A percentile compares a stretch with the other conserved stretches of the same genome.
phyloP scores from a whole-genome alignment of 2,329 filamentous ascomycete species.

The Trichophyton equinum region DNA sequence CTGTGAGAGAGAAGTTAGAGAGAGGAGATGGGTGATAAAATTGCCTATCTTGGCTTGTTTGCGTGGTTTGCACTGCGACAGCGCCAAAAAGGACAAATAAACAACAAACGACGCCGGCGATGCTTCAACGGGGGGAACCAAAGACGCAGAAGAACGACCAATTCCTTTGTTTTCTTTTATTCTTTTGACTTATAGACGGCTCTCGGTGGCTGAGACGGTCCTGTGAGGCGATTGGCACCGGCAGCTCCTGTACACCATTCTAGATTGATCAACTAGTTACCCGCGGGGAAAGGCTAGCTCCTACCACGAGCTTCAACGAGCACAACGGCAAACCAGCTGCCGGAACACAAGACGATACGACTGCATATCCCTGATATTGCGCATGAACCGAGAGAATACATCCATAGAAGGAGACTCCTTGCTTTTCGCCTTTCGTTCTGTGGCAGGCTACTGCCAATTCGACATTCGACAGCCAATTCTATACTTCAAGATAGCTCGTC shows the following conservation, averaged over 20 bases:
- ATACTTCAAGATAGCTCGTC: not conserved
- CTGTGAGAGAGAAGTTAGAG: not conserved
- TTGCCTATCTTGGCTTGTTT: slow-evolving; percentile 6
- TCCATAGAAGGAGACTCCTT: not conserved
- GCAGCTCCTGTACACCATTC: too few species aligned
- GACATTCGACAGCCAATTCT: not conserved
- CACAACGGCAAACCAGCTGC: not conserved
- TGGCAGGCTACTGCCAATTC: not conserved
- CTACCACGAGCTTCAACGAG: not conserved
- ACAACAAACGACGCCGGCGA: not conserved
- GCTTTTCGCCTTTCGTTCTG: not conserved
- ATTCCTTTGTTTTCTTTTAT: not conserved
- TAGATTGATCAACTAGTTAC: not conserved
- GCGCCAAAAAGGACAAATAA: slow-evolving; percentile 11
- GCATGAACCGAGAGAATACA: not conserved
- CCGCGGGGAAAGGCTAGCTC: not conserved
- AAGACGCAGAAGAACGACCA: not conserved
- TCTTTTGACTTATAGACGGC: not conserved
- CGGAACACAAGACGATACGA: not conserved
- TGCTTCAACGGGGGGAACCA: too few species aligned
- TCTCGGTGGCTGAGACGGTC: too few species aligned
- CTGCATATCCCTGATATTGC: not conserved
- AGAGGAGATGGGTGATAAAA: not conserved
- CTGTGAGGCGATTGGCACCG: not conserved
- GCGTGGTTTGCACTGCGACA: not conserved